These are phyloP conservation scores for Penicillium olsonii DNA, from an alignment of 2,329 filamentous ascomycete genomes.

Conservation along the genomic window DNA sequence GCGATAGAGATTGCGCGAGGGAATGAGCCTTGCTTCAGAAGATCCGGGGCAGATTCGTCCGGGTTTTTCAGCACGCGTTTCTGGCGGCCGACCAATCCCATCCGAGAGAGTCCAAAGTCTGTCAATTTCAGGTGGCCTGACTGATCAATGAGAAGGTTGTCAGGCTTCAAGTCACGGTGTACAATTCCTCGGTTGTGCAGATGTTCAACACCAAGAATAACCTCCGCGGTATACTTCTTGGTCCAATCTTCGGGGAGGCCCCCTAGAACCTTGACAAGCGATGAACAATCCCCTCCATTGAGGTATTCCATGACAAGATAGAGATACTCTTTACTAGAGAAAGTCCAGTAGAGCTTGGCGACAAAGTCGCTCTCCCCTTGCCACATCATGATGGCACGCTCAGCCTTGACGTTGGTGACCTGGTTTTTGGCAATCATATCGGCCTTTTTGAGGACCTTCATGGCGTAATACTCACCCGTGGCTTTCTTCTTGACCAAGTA, in stretches of 20 bases:
- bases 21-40: conserved; percentile 90
- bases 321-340: conserved; percentile 97
- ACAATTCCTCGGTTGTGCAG: conserved; percentile 93
- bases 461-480: conserved; percentile 96
- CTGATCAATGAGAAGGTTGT: conserved; percentile 95
- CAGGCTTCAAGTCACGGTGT: conserved; percentile 93
- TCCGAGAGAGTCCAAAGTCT: conserved; percentile 93
- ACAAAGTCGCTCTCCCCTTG: conserved; percentile 99
- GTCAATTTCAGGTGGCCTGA: conserved; percentile 96
- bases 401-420: conserved; percentile 97
- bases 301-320: conserved; percentile 99
- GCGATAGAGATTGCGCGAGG: conserved; percentile 79
- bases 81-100: conserved; percentile 95
- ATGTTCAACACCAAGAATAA: conserved; percentile 95
- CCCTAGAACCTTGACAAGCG: conserved; percentile 89
- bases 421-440: conserved; percentile 99
- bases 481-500: conserved; percentile 98
- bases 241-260: conserved; percentile 96
- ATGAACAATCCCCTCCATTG: conserved; percentile 95
- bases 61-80: conserved; percentile 82
- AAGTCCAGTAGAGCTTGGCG: conserved; percentile 98
- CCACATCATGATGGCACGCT: conserved; percentile 99
- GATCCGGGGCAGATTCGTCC: conserved; percentile 83
- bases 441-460: conserved; percentile 98
- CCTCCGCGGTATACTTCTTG: conserved; percentile 95